Evolutionary conservation across 106 monocot genomes (phyloP).

Genomic region (Dioscorea dumetorum): DNA sequence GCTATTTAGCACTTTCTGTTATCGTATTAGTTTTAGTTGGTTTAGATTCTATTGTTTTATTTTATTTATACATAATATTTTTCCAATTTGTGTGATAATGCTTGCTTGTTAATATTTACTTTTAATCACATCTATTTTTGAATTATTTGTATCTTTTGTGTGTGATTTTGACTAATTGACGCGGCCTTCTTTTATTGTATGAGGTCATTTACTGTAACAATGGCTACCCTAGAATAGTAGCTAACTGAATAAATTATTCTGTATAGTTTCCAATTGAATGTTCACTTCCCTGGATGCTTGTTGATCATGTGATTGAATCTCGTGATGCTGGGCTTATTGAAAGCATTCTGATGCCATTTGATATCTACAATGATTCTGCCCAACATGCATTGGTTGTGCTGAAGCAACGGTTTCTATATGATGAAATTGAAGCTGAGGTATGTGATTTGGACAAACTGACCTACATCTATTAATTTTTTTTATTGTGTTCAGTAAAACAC

Average conservation of each 20-base stretch:
- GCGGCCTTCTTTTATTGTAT: too few species aligned
- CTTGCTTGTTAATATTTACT: too few species aligned
- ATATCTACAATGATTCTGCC: constrained; percentile 98
- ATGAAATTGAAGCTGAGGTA: constrained; percentile 99
- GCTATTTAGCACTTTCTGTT: neutral
- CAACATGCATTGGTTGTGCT: constrained; percentile 73
- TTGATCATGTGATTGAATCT: constrained; percentile 74
- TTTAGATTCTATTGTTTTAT: neutral
- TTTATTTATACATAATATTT: too few species aligned
- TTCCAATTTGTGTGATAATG: too few species aligned
- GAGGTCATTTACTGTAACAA: too few species aligned
- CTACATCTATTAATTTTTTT: too few species aligned
- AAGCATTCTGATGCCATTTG: constrained; percentile 93
- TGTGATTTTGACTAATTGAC: too few species aligned
- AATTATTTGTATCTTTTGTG: too few species aligned
- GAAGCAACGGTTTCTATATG: constrained; percentile 96
- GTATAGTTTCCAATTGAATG: constrained; percentile 97
- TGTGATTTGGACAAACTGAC: neutral
- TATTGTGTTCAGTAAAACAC: too few species aligned
- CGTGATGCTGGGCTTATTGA: constrained; percentile 84
- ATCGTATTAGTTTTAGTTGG: neutral
- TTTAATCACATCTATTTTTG: too few species aligned
- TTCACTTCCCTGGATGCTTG: constrained; percentile 99
- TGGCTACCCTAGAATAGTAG: too few species aligned
- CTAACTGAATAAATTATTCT: neutral